phyloP scores from a whole-genome alignment of 805 yeast genomes.

The Candida silvatica region DNA sequence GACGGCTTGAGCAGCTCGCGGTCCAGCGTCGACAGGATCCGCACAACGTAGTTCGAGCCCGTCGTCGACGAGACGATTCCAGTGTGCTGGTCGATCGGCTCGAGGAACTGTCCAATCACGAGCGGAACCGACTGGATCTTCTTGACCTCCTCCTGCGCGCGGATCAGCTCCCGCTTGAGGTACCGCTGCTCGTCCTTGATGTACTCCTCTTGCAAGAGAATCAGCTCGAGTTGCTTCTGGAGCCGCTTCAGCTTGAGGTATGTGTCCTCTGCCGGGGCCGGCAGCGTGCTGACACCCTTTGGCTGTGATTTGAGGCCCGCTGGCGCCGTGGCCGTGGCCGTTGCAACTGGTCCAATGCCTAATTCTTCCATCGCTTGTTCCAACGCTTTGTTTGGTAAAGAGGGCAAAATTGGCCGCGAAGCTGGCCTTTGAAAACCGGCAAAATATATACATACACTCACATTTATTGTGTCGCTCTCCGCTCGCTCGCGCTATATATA shows the following conservation, averaged over 20 bases:
- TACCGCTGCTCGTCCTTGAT: constrained; percentile 98
- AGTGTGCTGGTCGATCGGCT: constrained; percentile 93
- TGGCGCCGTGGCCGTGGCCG: constrained; percentile 10
- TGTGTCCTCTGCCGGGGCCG: constrained; percentile 41
- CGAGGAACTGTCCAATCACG: constrained; percentile 96
- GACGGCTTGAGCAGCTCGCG: constrained; percentile 92
- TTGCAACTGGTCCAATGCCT: constrained; percentile 33
- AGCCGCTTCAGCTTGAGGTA: constrained; percentile 80
- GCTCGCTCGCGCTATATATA: too few relatives aligned
- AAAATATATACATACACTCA: too few relatives aligned
- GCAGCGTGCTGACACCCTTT: constrained; percentile 10
- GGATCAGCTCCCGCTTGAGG: constrained; percentile 82
- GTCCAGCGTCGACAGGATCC: constrained; percentile 89
- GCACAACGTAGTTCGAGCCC: constrained; percentile 94
- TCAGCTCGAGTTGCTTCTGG: constrained; percentile 82
- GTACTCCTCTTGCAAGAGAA: constrained; percentile 87
- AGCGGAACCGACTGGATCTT: constrained; percentile 95
- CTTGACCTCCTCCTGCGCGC: constrained; percentile 98
- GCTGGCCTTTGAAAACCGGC: too few relatives aligned
- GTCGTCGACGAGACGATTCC: constrained; percentile 97
- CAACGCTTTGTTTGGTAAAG: too few relatives aligned
- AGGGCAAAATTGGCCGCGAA: too few relatives aligned
- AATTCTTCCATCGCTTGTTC: constrained; percentile 48
- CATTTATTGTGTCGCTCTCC: too few relatives aligned
- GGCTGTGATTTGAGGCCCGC: constrained; percentile 6